These are phyloP conservation scores for Euphorbia pulcherrima DNA, from an alignment of 345 rosid genomes.

Conservation along the genomic window DNA sequence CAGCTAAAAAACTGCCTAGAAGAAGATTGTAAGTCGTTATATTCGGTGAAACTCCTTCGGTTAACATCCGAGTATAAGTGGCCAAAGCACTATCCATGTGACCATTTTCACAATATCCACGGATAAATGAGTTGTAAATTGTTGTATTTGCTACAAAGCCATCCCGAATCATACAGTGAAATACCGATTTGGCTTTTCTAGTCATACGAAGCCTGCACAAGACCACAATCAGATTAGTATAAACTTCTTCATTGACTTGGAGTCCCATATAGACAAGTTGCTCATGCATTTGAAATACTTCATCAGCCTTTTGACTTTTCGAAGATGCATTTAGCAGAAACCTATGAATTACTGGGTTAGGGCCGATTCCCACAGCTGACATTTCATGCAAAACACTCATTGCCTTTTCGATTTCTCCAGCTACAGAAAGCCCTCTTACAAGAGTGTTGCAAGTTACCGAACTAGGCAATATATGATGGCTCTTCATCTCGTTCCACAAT, in stretches of 20 bases:
- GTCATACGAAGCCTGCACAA: slow-evolving; percentile 84
- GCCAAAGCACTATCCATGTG: slow-evolving; percentile 48
- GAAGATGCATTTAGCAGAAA: slow-evolving; percentile 51
- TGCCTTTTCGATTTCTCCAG: slow-evolving; percentile 50
- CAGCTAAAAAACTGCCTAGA: slow-evolving; percentile 50
- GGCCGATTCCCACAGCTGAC: slow-evolving; percentile 43
- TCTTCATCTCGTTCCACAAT: slow-evolving; percentile 72
- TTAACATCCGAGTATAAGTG: slow-evolving; percentile 49
- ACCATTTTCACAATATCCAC: slow-evolving; percentile 58
- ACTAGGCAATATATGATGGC: slow-evolving; percentile 47
- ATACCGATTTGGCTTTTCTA: slow-evolving; percentile 49
- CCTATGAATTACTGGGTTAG: slow-evolving; percentile 48
- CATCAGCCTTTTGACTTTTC: slow-evolving; percentile 49
- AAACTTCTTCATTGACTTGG: slow-evolving; percentile 46
- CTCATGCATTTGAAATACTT: slow-evolving; percentile 51
- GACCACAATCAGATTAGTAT: slow-evolving; percentile 55
- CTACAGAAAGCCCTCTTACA: slow-evolving; percentile 45
- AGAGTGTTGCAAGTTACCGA: slow-evolving; percentile 61
- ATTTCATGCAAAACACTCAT: slow-evolving; percentile 52
- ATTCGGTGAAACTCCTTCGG: slow-evolving; percentile 54
- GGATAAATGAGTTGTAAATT: slow-evolving; percentile 70
- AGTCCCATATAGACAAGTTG: slow-evolving; percentile 55
- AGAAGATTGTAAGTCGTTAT: slow-evolving; percentile 63
- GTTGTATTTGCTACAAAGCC: slow-evolving; percentile 47
- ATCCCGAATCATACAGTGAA: slow-evolving; percentile 48